Conservation (phyloP, 345 rosid species). For the Chamaenerion angustifolium region DNA sequence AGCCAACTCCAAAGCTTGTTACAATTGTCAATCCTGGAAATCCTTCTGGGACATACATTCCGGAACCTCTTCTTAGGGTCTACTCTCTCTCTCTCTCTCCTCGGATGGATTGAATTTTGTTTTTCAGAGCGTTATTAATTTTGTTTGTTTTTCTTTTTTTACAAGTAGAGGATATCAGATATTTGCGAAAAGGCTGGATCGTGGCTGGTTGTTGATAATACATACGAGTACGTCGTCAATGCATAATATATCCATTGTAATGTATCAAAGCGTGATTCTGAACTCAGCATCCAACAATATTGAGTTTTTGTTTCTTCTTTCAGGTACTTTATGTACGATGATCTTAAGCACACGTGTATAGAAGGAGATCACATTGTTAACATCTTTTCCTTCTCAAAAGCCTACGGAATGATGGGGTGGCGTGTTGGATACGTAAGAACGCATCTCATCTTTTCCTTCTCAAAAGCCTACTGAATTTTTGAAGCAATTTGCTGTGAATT, state of each 20-base stretch:
- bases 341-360: conserved; percentile 64
- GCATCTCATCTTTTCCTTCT: too few relatives aligned
- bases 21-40: conserved; percentile 93
- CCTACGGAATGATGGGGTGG: conserved; percentile 99
- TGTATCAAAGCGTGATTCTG: too few relatives aligned
- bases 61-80: conserved; percentile 76
- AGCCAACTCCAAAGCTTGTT: conserved; percentile 83
- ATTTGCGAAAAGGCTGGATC: conserved; percentile 71
- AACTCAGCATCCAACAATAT: too few relatives aligned
- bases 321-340: conserved; percentile 97
- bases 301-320: conserved; percentile 2
- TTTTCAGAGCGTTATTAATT: background rate
- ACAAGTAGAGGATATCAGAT: conserved; percentile 70
- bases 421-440: conserved; percentile 98
- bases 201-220: conserved; percentile 95
- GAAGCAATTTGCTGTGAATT: background rate
- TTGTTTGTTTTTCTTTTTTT: conserved; percentile 10
- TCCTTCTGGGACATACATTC: conserved; percentile 85
- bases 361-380: conserved; percentile 91
- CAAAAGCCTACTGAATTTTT: too few relatives aligned
- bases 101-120: background rate
- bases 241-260: too few relatives aligned
- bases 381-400: conserved; percentile 94
- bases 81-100: conserved; percentile 7
- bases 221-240: conserved; percentile 68